Percentiles rank a stretch among this genome's conserved stretches.
These are phyloP conservation scores for Trifolium pratense DNA, from an alignment of 306 rosid species.

Conservation along the genomic window DNA sequence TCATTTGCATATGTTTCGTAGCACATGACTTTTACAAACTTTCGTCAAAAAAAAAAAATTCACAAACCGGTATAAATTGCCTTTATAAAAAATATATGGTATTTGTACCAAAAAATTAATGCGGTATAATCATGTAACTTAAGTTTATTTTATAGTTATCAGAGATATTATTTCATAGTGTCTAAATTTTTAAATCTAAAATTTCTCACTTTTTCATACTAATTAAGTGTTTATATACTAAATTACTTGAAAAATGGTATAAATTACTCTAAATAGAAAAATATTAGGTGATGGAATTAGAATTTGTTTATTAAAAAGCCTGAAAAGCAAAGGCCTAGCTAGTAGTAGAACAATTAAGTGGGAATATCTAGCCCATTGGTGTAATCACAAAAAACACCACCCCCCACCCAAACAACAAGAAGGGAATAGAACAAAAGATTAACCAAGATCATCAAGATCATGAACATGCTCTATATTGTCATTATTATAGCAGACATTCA, in stretches of 20 bases:
- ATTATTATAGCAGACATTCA: constrained; percentile 36
- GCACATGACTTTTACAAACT: no score
- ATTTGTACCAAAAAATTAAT: no score
- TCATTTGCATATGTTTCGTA: constrained; percentile 42
- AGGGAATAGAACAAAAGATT: not conserved
- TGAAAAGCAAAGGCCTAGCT: constrained; percentile 8
- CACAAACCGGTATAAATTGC: constrained; percentile 30
- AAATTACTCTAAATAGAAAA: constrained; percentile 23
- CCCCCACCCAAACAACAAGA: constrained; percentile 21
- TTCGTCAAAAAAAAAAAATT: no score
- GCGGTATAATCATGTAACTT: no score
- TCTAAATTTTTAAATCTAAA: no score
- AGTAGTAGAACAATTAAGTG: constrained; percentile 25
- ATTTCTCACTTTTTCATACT: no score
- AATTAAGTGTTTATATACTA: no score
- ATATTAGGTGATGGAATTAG: constrained; percentile 29
- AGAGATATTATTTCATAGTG: no score
- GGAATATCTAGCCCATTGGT: constrained; percentile 35
- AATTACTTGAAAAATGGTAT: no score
- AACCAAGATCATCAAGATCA: not conserved
- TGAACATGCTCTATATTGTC: constrained; percentile 30
- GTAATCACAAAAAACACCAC: constrained; percentile 23
- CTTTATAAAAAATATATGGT: no score
- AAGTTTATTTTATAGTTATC: no score
- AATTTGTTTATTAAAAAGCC: constrained; percentile 25